These are phyloP conservation scores for Penicillium palitans DNA, from an alignment of 2,329 filamentous ascomycete genomes.

Conservation along the genomic window DNA sequence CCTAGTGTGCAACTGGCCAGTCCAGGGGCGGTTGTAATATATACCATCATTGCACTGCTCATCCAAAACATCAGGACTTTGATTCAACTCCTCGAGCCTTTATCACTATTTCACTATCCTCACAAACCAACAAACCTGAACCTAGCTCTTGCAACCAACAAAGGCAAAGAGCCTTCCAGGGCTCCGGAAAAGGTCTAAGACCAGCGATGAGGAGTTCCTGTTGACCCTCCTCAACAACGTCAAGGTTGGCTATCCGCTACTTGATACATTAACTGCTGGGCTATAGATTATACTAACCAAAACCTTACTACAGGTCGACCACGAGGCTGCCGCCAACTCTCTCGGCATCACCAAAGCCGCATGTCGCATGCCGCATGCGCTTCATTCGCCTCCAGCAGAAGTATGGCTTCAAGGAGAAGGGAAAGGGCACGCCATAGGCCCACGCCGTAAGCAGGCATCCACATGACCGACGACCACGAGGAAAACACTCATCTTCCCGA, in stretches of 20 bases:
- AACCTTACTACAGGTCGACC: neutral
- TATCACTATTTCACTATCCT: too few species aligned
- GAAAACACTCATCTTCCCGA: too few species aligned
- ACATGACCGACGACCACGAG: neutral
- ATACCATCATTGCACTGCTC: too few species aligned
- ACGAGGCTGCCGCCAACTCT: fast-evolving
- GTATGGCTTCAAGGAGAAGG: neutral
- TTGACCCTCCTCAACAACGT: fast-evolving
- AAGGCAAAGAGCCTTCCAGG: too few species aligned
- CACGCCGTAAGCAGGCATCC: neutral
- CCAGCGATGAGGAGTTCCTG: neutral
- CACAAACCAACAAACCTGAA: too few species aligned
- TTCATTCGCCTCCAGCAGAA: neutral
- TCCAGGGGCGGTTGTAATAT: too few species aligned
- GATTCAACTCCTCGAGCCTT: too few species aligned
- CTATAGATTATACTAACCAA: neutral
- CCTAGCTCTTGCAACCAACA: too few species aligned
- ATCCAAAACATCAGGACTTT: too few species aligned
- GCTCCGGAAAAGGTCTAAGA: neutral
- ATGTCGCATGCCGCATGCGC: neutral
- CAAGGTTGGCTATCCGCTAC: neutral
- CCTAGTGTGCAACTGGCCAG: too few species aligned
- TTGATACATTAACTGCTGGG: neutral
- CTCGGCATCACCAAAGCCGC: neutral
- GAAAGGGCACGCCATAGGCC: too few species aligned